Base-by-base conservation (phyloP, 306 rosid species). In the Spatholobus suberectus region DNA sequence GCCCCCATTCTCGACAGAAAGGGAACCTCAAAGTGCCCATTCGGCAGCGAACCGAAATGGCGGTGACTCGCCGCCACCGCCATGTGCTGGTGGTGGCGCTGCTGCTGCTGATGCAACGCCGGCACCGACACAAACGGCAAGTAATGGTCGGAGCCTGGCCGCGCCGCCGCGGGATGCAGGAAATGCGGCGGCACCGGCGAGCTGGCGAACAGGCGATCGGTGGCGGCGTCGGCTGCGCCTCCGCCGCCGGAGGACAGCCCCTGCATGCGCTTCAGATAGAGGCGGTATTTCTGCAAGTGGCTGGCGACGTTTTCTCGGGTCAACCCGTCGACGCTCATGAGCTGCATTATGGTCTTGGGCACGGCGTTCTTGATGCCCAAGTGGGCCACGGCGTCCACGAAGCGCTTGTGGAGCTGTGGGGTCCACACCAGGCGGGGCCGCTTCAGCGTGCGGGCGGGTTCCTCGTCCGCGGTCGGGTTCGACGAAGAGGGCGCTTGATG, bases 321-420 rank as follows among this genome's bases (percentile, higher is more conserved):
- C 80, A 94, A 82, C 5, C 98, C 98, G 21, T 94, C 98, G 4
- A 94, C 97, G 70, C 94, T 91, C 98, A 94, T 94, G 20, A 94
- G 92, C 97, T 94, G 98, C 98, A 94, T 94, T 89, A 94, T 94
- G 62, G 94, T 94, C 88, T 94, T 94, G 75, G 98, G 98, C 5
- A 94, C 98, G 6, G 98, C 98, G 67, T 91, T 94, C 85, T 93
- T 91, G 62, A 91, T 91, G 54, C 98, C 98, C 78, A 94, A 71
- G 83, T 94, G 98, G 23, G 94, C 97, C 35, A 94, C 98, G 3
- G 94, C 98, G 24, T 94, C 98, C 0, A 94, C 97, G 38, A 94
- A 94, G 23, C 97, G 84, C 84, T 91, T 94, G 86, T 94, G 98
- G 47, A 94, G 97, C 81, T 94, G 97, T 0, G 98, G 98, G 21